A percentile compares a stretch with the other conserved stretches of the same genome.
Conservation (phyloP, 2,329 filamentous ascomycete species). For the Penicillium olsonii region DNA sequence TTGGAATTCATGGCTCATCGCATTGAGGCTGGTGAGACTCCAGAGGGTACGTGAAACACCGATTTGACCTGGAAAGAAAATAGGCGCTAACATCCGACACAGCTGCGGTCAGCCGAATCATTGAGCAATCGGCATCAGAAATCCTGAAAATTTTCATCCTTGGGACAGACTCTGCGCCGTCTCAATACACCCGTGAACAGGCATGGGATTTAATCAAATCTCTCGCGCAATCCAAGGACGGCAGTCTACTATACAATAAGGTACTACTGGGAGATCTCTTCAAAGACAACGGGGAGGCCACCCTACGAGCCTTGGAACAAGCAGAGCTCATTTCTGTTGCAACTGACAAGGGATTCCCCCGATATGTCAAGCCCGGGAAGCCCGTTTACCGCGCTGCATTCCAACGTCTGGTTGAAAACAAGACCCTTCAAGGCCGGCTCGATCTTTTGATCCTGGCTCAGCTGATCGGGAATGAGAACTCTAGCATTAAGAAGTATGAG, state of each 20-base stretch:
- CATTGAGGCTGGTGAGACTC: constrained; percentile 82
- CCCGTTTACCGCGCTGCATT: constrained; percentile 88
- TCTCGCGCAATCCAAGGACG: constrained; percentile 65
- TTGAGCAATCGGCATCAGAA: constrained; percentile 83
- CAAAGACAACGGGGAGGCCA: constrained; percentile 69
- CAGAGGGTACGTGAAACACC: constrained; percentile 53
- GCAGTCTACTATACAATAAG: constrained; percentile 76
- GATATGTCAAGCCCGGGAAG: constrained; percentile 74
- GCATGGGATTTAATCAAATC: constrained; percentile 86
- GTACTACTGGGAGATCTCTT: constrained; percentile 77
- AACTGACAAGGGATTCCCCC: constrained; percentile 73
- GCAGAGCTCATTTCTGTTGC: constrained; percentile 82
- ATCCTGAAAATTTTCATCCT: constrained; percentile 92
- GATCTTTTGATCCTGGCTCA: constrained; percentile 70
- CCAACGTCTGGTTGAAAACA: constrained; percentile 67
- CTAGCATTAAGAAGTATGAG: constrained; percentile 76
- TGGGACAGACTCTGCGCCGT: constrained; percentile 55
- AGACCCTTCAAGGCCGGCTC: constrained; percentile 71
- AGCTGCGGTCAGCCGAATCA: constrained; percentile 82
- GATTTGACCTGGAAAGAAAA: not conserved
- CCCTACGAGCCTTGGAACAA: constrained; percentile 77
- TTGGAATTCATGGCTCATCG: constrained; percentile 91
- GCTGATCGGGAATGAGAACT: constrained; percentile 69
- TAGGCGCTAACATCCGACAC: constrained; percentile 20
- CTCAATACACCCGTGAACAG: constrained; percentile 78